Evolutionary conservation across 306 rosid genomes (phyloP), one percentile per base, ranked within the genome.

Genomic region (Crataegus laevigata): DNA sequence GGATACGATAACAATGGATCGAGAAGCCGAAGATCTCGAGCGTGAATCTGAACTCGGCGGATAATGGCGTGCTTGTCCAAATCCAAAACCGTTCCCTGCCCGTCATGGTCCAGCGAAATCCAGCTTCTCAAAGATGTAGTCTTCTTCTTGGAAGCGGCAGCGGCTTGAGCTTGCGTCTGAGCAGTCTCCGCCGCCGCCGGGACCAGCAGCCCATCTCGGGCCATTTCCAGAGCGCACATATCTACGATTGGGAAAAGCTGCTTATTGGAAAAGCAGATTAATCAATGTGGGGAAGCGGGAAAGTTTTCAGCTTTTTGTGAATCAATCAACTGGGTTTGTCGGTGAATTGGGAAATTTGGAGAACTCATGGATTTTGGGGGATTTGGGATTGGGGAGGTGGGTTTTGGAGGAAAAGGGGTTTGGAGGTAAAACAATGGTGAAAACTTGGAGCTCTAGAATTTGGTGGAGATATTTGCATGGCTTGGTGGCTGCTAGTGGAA

Each of bases 21-120:
- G 19, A 91, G 87, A 74, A 91, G 84, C 34, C 97, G 87, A 85
- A 91, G 96, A 81, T 91, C 97, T 75, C 97, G 85, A 1, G 97
- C 88, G 43, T 91, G 84, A 71, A 91, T 91, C 43, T 84, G 67
- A 65, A 91, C 89, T 2, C 85, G 83, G 62, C 91, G 91, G 89
- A 91, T 91, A 45, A 91, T 91, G 68, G 89, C 91, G 36, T 88
- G 80, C 88, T 91, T 91, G 32, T 91, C 97, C 28, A 87, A 85
- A 84, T 91, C 97, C 45, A 91, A 72, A 8, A 86, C 47, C 2
- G 86, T 79, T 8, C 80, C 83, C 50, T 47, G 42, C 21, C 96
- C 97, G 51, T 75, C 72, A 13, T 78, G 84, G 89, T 88, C 77
- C 10, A 91, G 68, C 73, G 83, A 77, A 83, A 89, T 78, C 97